A percentile compares a stretch with the other conserved stretches of the same genome.
Conservation (phyloP, 768 basidiomycete genomes). For the Serendipita vermifera region DNA sequence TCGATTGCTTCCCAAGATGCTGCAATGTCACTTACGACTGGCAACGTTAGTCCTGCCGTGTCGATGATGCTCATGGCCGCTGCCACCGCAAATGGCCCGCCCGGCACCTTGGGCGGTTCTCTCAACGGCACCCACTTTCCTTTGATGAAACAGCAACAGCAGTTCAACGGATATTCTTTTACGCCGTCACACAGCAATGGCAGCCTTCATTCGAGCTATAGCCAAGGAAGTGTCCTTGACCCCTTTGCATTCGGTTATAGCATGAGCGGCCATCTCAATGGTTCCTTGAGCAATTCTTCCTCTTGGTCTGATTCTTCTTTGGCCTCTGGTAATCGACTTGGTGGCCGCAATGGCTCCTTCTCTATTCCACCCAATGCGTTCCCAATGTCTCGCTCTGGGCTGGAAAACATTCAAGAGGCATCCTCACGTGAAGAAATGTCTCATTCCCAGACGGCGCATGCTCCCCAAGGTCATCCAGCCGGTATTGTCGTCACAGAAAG, state of each 20-base stretch:
- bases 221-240: conserved; percentile 2
- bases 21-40: conserved; percentile 49
- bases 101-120: conserved; percentile 5
- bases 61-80: conserved; percentile 3
- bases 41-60: conserved; percentile 9
- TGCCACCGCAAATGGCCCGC: neutral
- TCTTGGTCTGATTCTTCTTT: conserved; percentile 3
- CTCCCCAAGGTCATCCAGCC: neutral
- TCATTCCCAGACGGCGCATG: neutral
- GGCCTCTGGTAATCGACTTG: neutral
- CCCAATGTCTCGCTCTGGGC: conserved; percentile 8
- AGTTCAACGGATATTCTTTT: neutral
- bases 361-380: neutral
- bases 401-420: conserved; percentile 1
- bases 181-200: neutral
- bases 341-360: neutral
- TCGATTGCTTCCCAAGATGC: conserved; percentile 51
- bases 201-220: neutral
- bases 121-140: neutral
- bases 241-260: neutral
- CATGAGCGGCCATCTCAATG: neutral
- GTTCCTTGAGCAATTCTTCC: neutral
- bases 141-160: neutral
- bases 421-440: neutral
- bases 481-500: conserved; percentile 5